A percentile compares a stretch with the other conserved stretches of the same genome.
Conservation (phyloP, 176 grass and related monocot species). For the Zea luxurians region DNA sequence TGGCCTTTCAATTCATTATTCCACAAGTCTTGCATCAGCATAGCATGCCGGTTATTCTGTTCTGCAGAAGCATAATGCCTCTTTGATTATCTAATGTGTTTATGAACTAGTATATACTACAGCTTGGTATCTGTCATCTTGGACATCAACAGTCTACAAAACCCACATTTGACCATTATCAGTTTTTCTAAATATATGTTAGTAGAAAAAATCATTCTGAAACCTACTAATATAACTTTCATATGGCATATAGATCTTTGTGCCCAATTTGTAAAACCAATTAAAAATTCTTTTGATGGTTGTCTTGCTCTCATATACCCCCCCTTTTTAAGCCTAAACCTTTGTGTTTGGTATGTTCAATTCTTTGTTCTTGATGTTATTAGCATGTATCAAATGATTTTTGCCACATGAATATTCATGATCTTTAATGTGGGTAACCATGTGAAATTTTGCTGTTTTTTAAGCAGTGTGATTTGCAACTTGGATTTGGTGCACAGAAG, state of each 20-base stretch:
- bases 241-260: neutral
- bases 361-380: neutral
- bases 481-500: conserved; percentile 55
- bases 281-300: neutral
- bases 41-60: neutral
- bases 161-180: neutral
- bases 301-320: conserved; percentile 21
- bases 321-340: conserved; percentile 1
- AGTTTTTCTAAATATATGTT: neutral
- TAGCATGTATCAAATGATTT: neutral
- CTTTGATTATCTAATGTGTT: neutral
- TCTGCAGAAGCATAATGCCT: conserved; percentile 17
- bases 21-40: neutral
- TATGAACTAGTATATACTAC: conserved; percentile 13
- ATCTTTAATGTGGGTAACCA: conserved; percentile 6
- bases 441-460: conserved; percentile 25
- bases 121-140: neutral
- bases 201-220: neutral
- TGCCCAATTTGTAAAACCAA: neutral
- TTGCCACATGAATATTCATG: neutral
- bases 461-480: conserved; percentile 61
- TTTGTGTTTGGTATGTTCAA: conserved; percentile 22
- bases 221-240: neutral
- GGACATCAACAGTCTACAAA: neutral
- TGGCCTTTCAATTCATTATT: neutral